A percentile compares a stretch with the other conserved stretches of the same genome.
Evolutionary conservation across 2,329 filamentous ascomycete genomes (phyloP).

Genomic region (Alternaria sp.): DNA sequence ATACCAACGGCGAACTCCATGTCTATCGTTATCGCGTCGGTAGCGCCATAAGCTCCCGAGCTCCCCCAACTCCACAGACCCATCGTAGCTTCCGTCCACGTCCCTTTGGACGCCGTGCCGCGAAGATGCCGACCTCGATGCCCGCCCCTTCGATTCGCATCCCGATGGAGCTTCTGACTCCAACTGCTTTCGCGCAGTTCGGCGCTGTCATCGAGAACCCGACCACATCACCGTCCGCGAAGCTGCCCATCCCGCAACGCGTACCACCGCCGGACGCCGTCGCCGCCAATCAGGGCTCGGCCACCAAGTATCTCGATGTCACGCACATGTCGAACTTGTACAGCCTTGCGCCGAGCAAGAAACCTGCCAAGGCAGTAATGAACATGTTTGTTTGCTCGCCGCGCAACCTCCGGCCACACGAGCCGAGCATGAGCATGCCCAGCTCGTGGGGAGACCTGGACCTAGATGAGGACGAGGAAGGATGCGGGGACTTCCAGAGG

Average conservation of each 20-base stretch:
- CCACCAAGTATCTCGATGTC: conserved; percentile 84
- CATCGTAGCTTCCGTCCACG: conserved; percentile 3
- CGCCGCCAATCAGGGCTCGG: conserved; percentile 83
- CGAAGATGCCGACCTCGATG: conserved; percentile 49
- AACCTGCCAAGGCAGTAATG: conserved; percentile 68
- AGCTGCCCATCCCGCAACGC: conserved; percentile 57
- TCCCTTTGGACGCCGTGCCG: background rate
- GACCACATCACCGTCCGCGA: conserved; percentile 53
- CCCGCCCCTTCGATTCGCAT: conserved; percentile 55
- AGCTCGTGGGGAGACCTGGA: conserved; percentile 44
- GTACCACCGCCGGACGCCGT: conserved; percentile 55
- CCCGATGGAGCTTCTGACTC: conserved; percentile 70
- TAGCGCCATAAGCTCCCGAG: conserved; percentile 22
- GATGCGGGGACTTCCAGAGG: conserved; percentile 26
- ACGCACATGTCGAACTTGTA: conserved; percentile 78
- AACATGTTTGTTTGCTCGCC: conserved; percentile 90
- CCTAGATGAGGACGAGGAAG: conserved; percentile 41
- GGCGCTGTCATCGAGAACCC: conserved; percentile 84
- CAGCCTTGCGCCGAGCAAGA: conserved; percentile 65
- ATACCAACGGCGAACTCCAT: background rate
- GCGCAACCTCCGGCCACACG: conserved; percentile 58
- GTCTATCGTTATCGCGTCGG: conserved; percentile 17
- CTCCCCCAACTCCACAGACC: conserved; percentile 8
- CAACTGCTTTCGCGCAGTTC: conserved; percentile 74
- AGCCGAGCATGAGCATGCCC: conserved; percentile 45